Base-by-base conservation (phyloP, 1,139 yeast species). In the Debaryomycetaceae sp. region DNA sequence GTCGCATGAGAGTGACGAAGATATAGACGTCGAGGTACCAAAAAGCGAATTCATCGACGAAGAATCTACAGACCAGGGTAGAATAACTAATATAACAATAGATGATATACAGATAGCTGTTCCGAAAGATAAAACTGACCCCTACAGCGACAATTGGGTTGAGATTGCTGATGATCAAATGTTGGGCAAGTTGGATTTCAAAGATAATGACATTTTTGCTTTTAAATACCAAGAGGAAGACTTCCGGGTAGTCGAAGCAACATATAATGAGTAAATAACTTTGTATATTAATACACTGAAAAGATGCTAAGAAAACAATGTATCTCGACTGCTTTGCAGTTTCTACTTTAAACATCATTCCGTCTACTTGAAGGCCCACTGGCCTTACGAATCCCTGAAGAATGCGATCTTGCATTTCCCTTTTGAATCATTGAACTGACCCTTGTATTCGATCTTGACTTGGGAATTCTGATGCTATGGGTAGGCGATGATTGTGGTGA, bases 141-240 rank as follows among this genome's bases (percentile, higher is more conserved):
- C 78, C 0, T 72, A 72, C 48, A 63, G 57, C 8, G 73, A 72
- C 47, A 56, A 68, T 41, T 74, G 78, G 78, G 58, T 68, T 4
- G 68, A 63, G 36, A 44, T 73, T 9, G 48, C 45, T 7, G 65
- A 63, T 30, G 70, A 66, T 27, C 47, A 51, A 5, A 56, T 50
- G 27, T 50, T 71, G 24, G 49, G 49, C 14, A 57, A 57, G 17
- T 46, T 69, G 7, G 56, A 57, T 24, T 66, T 75, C 45, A 63
- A 60, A 36, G 78, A 73, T 52, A 68, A 66, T 46, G 72, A 69
- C 42, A 60, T 70, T 11, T 46, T 75, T 27, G 76, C 77, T 2
- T 78, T 79, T 56, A 68, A 68, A 11, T 56, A 63, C 39, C 45
- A 46, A 1, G 75, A 70, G 35, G 78, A 72, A 40, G 60, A 55